Conservation (phyloP, 2,329 filamentous ascomycete species). For the Phyllosticta citrichinensis region DNA sequence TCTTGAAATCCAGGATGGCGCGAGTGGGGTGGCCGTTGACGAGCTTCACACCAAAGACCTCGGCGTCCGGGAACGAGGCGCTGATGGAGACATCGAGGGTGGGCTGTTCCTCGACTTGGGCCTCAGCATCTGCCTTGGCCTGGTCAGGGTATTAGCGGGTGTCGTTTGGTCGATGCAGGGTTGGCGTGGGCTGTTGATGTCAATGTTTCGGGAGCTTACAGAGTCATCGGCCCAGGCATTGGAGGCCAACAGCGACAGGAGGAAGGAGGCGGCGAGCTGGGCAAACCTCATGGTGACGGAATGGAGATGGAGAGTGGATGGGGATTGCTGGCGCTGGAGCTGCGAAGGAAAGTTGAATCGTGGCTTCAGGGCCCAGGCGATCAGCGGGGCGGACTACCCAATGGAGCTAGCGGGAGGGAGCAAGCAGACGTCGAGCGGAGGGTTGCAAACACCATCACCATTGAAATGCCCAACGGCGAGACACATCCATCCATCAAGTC, state of each 20-base stretch:
- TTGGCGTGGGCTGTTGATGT: constrained; percentile 12
- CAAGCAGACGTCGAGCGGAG: background rate
- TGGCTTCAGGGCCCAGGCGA: background rate
- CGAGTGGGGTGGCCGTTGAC: constrained; percentile 84
- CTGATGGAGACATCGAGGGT: constrained; percentile 46
- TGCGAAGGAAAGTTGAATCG: background rate
- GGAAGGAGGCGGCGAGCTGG: constrained; percentile 60
- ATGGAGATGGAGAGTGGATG: background rate
- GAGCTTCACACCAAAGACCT: constrained; percentile 91
- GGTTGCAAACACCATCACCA: background rate
- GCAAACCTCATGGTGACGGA: constrained; percentile 56
- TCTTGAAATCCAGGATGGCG: constrained; percentile 71
- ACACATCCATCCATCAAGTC: too few species aligned
- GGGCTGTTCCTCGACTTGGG: constrained; percentile 51
- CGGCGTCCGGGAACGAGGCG: constrained; percentile 52
- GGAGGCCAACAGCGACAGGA: constrained; percentile 60
- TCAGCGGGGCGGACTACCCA: background rate
- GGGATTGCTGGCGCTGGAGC: background rate
- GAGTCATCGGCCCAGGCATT: constrained; percentile 52
- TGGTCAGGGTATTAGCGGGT: constrained; percentile 15
- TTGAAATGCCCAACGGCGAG: too few species aligned
- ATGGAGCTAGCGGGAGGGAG: background rate
- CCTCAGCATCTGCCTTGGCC: constrained; percentile 18
- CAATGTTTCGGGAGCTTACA: constrained; percentile 38
- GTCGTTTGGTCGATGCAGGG: constrained; percentile 16